Percentiles rank a stretch among this genome's conserved stretches.
Conservation (phyloP, 108 stramenopile species). For the Fragilaria crotonensis region DNA sequence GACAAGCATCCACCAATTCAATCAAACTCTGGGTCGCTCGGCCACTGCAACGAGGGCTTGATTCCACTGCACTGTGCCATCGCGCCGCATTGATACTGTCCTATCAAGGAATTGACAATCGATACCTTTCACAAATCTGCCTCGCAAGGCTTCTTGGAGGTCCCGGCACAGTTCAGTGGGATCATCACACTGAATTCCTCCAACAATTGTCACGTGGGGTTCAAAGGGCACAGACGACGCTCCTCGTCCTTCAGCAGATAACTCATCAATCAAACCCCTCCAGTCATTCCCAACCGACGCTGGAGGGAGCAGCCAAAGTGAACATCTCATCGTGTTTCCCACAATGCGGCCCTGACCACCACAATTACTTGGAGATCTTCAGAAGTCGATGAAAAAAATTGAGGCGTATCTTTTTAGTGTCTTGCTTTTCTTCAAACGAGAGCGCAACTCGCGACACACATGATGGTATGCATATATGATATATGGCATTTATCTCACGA, state of each 20-base stretch:
- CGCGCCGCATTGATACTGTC: neutral
- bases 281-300: neutral
- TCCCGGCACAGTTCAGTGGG: neutral
- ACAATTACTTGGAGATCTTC: no score
- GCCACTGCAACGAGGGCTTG: conserved; percentile 17
- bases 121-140: conserved; percentile 13
- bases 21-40: conserved; percentile 9
- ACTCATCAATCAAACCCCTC: conserved; percentile 4
- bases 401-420: no score
- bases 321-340: conserved; percentile 7
- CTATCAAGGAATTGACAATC: neutral
- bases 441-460: no score
- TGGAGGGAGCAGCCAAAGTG: conserved; percentile 30
- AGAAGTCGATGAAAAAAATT: no score
- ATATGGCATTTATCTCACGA: no score
- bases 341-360: no score
- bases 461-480: no score
- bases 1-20: neutral
- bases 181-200: neutral
- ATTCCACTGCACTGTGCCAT: conserved; percentile 17
- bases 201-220: conserved; percentile 23
- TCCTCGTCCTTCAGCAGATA: conserved; percentile 6
- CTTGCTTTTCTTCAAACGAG: no score
- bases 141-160: conserved; percentile 2
- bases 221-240: conserved; percentile 7